Evolutionary conservation across 345 rosid genomes (phyloP).

Genomic region (Kandelia obovata): DNA sequence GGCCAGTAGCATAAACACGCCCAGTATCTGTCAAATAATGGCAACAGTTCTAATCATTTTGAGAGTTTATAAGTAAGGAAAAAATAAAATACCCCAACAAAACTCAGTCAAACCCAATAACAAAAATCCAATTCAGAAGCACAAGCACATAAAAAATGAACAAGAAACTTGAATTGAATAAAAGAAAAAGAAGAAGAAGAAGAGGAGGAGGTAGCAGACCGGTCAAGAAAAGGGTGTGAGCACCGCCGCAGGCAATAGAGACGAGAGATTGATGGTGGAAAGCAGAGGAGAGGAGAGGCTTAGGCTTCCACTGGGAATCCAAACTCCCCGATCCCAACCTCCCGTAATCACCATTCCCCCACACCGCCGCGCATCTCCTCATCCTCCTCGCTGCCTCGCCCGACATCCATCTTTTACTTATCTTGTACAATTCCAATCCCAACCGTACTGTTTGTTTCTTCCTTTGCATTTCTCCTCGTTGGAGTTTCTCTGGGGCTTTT

Average conservation of each 20-base stretch:
- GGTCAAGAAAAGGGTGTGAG: conserved; percentile 91
- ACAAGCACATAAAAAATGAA: background rate
- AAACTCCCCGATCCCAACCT: conserved; percentile 68
- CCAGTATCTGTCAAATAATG: conserved; percentile 53
- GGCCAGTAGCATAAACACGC: conserved; percentile 81
- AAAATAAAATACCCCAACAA: no score
- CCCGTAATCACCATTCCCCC: conserved; percentile 93
- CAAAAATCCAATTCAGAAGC: background rate
- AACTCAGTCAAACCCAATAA: background rate
- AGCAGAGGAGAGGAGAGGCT: conserved; percentile 36
- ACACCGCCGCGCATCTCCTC: conserved; percentile 59
- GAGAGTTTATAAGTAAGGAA: no score
- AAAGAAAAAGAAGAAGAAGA: background rate
- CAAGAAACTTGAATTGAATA: background rate
- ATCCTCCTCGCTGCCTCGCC: conserved; percentile 8
- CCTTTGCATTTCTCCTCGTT: no score
- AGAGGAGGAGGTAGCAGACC: conserved; percentile 29
- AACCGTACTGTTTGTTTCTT: no score
- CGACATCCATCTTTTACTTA: conserved; percentile 18
- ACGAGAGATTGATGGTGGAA: conserved; percentile 43
- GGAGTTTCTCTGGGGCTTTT: no score
- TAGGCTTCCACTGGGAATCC: conserved; percentile 71
- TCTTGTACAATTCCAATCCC: no score
- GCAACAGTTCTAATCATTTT: no score
- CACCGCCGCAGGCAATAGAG: conserved; percentile 87